A percentile compares a stretch with the other conserved stretches of the same genome.
Evolutionary conservation across 2,329 filamentous ascomycete genomes (phyloP).

Genomic region (Phyllosticta capitalensis): DNA sequence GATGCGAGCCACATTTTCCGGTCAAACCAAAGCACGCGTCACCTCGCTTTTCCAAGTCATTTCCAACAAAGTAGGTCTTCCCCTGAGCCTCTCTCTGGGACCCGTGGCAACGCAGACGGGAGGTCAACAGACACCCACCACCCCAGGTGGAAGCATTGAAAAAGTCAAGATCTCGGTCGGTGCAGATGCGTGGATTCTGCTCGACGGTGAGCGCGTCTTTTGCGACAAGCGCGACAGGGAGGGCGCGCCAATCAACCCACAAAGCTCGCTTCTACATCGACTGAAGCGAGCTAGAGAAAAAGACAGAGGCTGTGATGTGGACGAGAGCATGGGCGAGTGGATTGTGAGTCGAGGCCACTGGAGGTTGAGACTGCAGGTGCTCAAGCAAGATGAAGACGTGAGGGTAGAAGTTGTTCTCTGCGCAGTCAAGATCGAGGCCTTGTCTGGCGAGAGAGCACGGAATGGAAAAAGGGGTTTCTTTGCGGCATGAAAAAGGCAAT

Average conservation of each 20-base stretch:
- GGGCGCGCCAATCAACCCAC: slow-evolving; percentile 17
- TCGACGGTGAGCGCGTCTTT: slow-evolving; percentile 36
- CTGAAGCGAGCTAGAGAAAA: slow-evolving; percentile 1
- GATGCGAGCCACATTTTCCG: slow-evolving; percentile 62
- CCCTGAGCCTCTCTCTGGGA: slow-evolving; percentile 50
- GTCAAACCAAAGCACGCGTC: slow-evolving; percentile 59
- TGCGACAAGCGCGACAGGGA: slow-evolving; percentile 29
- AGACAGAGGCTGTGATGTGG: slow-evolving; percentile 11
- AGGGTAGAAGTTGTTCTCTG: slow-evolving; percentile 61
- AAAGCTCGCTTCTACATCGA: not conserved
- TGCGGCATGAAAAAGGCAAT: not conserved
- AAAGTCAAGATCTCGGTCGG: slow-evolving; percentile 50
- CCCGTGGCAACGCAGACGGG: slow-evolving; percentile 52
- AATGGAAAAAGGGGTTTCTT: slow-evolving; percentile 61
- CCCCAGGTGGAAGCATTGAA: slow-evolving; percentile 61
- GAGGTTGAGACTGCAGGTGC: slow-evolving; percentile 47
- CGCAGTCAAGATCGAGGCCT: slow-evolving; percentile 67
- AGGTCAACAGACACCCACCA: slow-evolving; percentile 56
- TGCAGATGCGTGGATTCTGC: slow-evolving; percentile 46
- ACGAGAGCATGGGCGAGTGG: slow-evolving; percentile 21
- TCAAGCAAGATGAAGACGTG: slow-evolving; percentile 35
- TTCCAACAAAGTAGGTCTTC: slow-evolving; percentile 67
- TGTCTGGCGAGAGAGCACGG: slow-evolving; percentile 54
- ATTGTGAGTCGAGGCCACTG: slow-evolving; percentile 31
- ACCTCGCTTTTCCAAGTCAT: slow-evolving; percentile 69